Percentiles rank a stretch among this genome's conserved stretches.
phyloP scores from a whole-genome alignment of 345 rosid genomes.

The Toxicodendron radicans region DNA sequence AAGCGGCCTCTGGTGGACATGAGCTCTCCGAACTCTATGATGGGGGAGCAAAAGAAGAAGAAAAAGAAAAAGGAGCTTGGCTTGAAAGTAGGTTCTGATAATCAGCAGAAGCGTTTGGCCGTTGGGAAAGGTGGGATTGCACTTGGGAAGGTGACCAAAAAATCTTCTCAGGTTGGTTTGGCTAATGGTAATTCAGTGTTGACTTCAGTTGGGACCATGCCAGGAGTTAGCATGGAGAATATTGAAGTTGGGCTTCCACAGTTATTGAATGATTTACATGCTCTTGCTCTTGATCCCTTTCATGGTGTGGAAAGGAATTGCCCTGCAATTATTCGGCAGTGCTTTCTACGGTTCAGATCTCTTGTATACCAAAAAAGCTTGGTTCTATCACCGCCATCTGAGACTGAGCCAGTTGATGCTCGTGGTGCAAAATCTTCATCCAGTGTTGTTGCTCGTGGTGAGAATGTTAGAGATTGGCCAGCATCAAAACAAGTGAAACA shows the following conservation, averaged over 20 bases:
- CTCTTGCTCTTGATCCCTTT: constrained; percentile 76
- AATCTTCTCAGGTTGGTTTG: constrained; percentile 34
- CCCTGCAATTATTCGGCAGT: constrained; percentile 47
- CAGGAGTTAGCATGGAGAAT: constrained; percentile 26
- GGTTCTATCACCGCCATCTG: constrained; percentile 52
- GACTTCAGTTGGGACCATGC: constrained; percentile 24
- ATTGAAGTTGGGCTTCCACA: constrained; percentile 49
- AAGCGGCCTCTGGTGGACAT: constrained; percentile 50
- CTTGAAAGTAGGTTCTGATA: constrained; percentile 40
- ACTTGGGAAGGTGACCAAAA: constrained; percentile 30
- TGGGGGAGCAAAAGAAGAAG: constrained; percentile 57
- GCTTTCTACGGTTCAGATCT: constrained; percentile 73
- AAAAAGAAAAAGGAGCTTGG: constrained; percentile 61
- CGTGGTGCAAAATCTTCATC: constrained; percentile 35
- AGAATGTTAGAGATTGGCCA: constrained; percentile 37
- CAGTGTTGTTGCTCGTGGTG: constrained; percentile 31
- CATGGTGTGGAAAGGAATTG: constrained; percentile 51
- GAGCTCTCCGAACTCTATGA: constrained; percentile 38
- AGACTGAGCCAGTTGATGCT: constrained; percentile 37
- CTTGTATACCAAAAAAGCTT: constrained; percentile 81
- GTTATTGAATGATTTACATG: constrained; percentile 65
- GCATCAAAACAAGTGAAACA: constrained; percentile 51
- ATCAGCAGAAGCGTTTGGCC: constrained; percentile 42
- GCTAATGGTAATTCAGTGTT: constrained; percentile 19
- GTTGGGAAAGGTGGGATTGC: constrained; percentile 42